Evolutionary conservation across 169 alveolate genomes (phyloP).

Genomic region (Eimeria acervulina): DNA sequence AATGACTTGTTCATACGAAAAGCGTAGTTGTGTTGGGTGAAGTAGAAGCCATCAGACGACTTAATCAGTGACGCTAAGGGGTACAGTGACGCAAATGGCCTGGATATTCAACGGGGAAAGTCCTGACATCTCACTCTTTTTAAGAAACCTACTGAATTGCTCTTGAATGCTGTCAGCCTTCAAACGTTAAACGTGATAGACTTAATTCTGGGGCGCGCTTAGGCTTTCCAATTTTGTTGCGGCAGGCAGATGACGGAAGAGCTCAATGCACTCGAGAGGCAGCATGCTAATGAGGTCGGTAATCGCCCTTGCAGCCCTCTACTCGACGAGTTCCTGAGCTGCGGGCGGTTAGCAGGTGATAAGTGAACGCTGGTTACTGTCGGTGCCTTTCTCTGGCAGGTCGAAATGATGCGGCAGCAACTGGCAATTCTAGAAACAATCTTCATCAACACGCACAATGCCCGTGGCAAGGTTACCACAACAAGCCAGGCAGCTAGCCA

Average conservation of each 20-base stretch:
- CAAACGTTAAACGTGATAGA: no score
- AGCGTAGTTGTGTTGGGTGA: background rate
- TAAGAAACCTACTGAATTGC: no score
- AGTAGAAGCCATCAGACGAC: background rate
- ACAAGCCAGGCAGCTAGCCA: constrained; percentile 64
- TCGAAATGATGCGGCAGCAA: constrained; percentile 73
- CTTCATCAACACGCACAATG: constrained; percentile 67
- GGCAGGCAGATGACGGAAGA: constrained; percentile 71
- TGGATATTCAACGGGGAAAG: no score
- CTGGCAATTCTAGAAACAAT: constrained; percentile 57
- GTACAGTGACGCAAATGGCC: background rate
- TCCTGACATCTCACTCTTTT: no score
- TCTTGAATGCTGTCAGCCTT: no score
- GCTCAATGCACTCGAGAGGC: constrained; percentile 29
- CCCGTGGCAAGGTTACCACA: constrained; percentile 72
- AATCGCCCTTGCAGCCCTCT: background rate
- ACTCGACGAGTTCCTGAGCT: no score
- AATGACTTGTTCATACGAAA: background rate
- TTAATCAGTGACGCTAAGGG: background rate
- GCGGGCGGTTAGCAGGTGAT: background rate
- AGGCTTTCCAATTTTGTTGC: no score
- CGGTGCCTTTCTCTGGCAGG: background rate
- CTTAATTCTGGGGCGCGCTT: no score
- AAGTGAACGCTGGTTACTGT: no score
- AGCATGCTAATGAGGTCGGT: constrained; percentile 71